phyloP scores from a whole-genome alignment of 768 basidiomycete species.

The Lactifluus piperatus region DNA sequence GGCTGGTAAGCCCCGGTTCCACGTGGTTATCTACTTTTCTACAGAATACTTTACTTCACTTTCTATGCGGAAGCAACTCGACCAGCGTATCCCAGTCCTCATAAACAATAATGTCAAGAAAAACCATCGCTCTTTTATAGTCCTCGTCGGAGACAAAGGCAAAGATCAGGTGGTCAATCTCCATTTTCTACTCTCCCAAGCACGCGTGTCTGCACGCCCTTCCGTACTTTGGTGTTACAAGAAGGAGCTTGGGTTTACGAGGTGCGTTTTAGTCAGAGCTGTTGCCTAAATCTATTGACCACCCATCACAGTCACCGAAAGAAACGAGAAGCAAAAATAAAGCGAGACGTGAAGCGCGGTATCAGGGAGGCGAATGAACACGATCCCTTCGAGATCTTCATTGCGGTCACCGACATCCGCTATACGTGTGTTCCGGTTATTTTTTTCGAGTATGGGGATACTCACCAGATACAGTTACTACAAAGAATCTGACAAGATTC shows the following conservation, averaged over 20 bases:
- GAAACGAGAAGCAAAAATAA: constrained; percentile 94
- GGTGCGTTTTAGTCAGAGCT: constrained; percentile 36
- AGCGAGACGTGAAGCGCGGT: constrained; percentile 90
- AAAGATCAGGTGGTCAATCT: constrained; percentile 95
- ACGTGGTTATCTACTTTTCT: constrained; percentile 1
- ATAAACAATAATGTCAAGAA: constrained; percentile 91
- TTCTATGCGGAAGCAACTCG: constrained; percentile 77
- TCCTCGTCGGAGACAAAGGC: constrained; percentile 90
- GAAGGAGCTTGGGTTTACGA: constrained; percentile 95
- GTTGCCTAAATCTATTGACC: neutral
- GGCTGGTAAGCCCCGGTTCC: too few species aligned
- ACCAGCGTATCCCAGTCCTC: constrained; percentile 85
- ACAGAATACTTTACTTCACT: neutral
- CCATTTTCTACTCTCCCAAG: constrained; percentile 91
- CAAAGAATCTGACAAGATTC: constrained; percentile 93
- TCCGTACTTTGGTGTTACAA: constrained; percentile 99
- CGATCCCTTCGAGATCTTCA: constrained; percentile 96
- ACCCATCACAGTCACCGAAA: constrained; percentile 70
- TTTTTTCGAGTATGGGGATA: neutral
- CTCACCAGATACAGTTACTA: constrained; percentile 52
- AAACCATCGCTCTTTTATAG: constrained; percentile 91
- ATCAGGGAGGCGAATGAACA: constrained; percentile 92
- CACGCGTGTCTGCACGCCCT: constrained; percentile 78
- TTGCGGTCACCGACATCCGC: constrained; percentile 96
- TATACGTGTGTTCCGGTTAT: constrained; percentile 62